Base-by-base conservation (phyloP, 73 alveolate species). In the Paraurostyla sp. region DNA sequence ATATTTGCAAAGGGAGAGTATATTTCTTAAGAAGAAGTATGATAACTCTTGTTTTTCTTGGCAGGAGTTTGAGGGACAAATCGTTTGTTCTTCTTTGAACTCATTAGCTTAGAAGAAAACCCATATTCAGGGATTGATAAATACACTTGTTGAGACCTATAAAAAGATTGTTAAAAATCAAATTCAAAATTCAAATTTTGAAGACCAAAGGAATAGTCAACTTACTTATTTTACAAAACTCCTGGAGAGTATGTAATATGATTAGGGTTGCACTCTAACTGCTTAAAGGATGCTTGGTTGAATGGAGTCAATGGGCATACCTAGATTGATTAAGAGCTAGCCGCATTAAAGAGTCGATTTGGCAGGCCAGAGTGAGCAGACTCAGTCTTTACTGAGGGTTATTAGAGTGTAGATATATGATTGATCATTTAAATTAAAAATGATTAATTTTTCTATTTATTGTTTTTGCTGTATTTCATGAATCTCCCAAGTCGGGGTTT, bases 41-140 rank as follows among this genome's bases (percentile, higher is more conserved):
- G n/a, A 38, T 75, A 48, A 15, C 51, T 75, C 48, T 25, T n/a
- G 22, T 43, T 48, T 46, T 75, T 75, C 51, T 75, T 75, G 7
- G 87, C 87, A 3, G 87, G 87, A 16, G 87, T 75, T 16, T 43
- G 42, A 29, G 87, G 87, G 27, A 46, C 51, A 35, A 75, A 75
- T 9, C 73, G 56, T 48, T 49, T 75, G 16, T 16, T 4, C 51
- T 75, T 75, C 52, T 49, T 6, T 11, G 87, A 43, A 49, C 75
- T 48, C 23, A 46, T 29, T 11, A 75, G 13, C 60, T 75, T 75
- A 9, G 75, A 48, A 3, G 87, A 22, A 50, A 75, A 75, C 41
- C 87, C 87, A 75, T 75, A 50, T 51, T 75, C 87, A 20, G 87
- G 87, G 1, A 75, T 48, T 2, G 87, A 36, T 48, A 75, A 22